Conservation (phyloP, 345 rosid genomes). For the Cardiospermum halicacabum region DNA sequence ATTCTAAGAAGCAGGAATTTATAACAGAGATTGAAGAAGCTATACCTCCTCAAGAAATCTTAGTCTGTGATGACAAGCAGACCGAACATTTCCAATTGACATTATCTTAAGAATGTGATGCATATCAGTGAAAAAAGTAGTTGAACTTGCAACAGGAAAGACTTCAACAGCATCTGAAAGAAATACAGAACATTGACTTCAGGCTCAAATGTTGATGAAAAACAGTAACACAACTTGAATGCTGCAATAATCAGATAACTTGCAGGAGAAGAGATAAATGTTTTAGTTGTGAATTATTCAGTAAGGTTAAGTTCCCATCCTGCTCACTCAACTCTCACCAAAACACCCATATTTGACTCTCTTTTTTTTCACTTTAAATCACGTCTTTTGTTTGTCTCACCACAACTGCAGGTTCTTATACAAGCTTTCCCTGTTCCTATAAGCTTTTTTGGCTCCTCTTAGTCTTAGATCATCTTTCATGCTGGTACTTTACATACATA, state of each 20-base stretch:
- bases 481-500: neutral
- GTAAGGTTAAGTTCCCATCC: neutral
- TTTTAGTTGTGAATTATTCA: neutral
- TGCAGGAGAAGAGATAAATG: neutral
- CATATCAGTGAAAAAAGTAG: slow-evolving; percentile 46
- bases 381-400: neutral
- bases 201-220: neutral
- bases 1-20: neutral
- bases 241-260: neutral
- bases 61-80: slow-evolving; percentile 45
- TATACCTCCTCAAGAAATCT: slow-evolving; percentile 50
- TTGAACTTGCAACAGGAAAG: slow-evolving; percentile 46
- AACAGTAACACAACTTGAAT: neutral
- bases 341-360: neutral
- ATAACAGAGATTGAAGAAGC: slow-evolving; percentile 6
- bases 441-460: neutral
- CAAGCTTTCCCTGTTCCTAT: neutral
- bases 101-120: slow-evolving; percentile 39
- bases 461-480: neutral
- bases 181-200: neutral
- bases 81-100: slow-evolving; percentile 46
- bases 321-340: neutral
- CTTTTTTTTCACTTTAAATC: neutral
- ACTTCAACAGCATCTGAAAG: slow-evolving; percentile 35
- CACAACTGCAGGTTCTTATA: too few relatives aligned